These are phyloP conservation scores for Citrus maxima DNA, from an alignment of 345 rosid genomes.

Conservation along the genomic window DNA sequence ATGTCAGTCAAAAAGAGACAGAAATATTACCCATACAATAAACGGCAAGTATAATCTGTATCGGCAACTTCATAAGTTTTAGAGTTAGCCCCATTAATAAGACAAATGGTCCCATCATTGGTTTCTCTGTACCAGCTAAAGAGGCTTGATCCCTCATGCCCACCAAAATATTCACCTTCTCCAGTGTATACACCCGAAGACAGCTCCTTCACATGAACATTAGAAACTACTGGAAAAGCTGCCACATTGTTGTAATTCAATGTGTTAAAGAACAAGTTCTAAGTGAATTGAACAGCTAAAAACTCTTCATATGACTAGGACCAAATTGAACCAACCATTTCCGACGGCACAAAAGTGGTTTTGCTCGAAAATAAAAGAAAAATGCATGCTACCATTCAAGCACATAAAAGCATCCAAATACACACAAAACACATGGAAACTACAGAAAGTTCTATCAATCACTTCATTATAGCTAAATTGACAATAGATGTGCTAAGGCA, in stretches of 20 bases:
- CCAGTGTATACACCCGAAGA: slow-evolving; percentile 67
- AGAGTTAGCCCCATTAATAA: slow-evolving; percentile 66
- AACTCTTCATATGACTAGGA: not conserved
- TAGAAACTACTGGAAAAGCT: slow-evolving; percentile 73
- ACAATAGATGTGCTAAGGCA: not conserved
- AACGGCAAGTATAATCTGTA: slow-evolving; percentile 72
- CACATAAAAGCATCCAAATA: not conserved
- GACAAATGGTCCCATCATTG: slow-evolving; percentile 62
- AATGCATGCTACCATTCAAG: not conserved
- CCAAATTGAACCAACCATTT: not conserved
- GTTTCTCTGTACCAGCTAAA: slow-evolving; percentile 95
- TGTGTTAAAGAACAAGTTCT: slow-evolving; percentile 17
- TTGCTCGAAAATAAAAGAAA: not conserved
- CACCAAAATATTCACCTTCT: slow-evolving; percentile 94
- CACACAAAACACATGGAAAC: not conserved
- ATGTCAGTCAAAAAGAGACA: slow-evolving; percentile 7
- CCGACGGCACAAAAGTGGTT: not conserved
- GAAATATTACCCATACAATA: slow-evolving; percentile 73
- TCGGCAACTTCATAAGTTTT: slow-evolving; percentile 77
- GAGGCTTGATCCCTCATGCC: slow-evolving; percentile 81
- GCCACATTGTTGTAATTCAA: slow-evolving; percentile 32
- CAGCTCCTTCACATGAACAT: slow-evolving; percentile 63
- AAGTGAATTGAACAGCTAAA: not conserved
- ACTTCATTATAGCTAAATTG: not conserved
- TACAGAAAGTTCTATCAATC: not conserved